Base-by-base conservation (phyloP, 2,329 filamentous ascomycete species). In the Calonectria pauciramosa region DNA sequence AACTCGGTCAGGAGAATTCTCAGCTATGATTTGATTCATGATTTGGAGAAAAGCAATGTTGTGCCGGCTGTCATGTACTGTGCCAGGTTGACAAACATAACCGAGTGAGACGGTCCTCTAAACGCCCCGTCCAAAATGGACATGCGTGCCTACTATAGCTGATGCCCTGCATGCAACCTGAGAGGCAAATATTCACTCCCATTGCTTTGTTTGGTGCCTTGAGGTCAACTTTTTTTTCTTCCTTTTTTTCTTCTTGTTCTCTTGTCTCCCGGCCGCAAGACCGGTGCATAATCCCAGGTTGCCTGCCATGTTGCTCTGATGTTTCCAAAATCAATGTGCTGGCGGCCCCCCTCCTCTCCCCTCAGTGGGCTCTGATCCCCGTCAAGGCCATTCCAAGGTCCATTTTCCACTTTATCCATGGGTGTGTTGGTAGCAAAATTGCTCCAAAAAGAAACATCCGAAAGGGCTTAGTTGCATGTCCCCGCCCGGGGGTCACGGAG, bases 401-500 rank as follows among this genome's bases (percentile, higher is more conserved):
- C 60, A 64, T 38, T 60, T 60, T 67, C 70, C 64, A 71, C 75
- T 51, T 69, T 41, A 68, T 73, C 72, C 64, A 63, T 69, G 59
- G 78, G 77, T 30, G 77, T 80, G 78, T 32, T 32, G n/a, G 18
- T 80, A 79, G 70, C 54, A 75, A 59, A 64, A 5, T 26, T 32
- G 63, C 38, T 52, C 73, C 54, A 69, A 47, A 70, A 38, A 56
- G 64, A 64, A 72, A 65, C 49, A 49, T 41, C 76, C 78, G 65
- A 72, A 78, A 76, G 23, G 63, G 76, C 72, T 75, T 80, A 80
- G 75, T 65, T 77, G 75, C 78, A 76, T 80, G 64, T 71, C 44
- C 44, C 71, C 73, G 70, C 64, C 63, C 68, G 56, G 56, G 56
- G 34, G 59, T 60, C 49, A 60, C 60, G 65, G 49, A 44, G 36